A percentile compares a stretch with the other conserved stretches of the same genome.
Conservation (phyloP, 495 filamentous ascomycete genomes). For the Evernia prunastri region DNA sequence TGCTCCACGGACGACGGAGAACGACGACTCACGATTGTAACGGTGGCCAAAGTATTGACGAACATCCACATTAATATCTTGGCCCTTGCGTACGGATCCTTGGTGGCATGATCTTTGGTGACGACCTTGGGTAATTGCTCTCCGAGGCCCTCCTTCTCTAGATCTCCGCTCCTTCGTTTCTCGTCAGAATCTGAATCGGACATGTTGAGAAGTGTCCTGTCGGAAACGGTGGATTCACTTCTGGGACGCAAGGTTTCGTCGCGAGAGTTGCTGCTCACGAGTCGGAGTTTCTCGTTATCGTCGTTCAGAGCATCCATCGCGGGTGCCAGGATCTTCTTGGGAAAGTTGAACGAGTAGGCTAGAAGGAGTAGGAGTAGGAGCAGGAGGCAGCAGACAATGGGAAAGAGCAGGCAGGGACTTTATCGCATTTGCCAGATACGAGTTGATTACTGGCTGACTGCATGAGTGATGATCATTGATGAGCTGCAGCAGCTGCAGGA, state of each 20-base stretch:
- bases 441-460: neutral
- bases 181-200: slow-evolving; percentile 24
- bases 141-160: slow-evolving; percentile 21
- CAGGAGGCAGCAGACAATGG: too few relatives aligned
- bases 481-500: neutral
- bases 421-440: neutral
- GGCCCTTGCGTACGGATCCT: slow-evolving; percentile 20
- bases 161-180: slow-evolving; percentile 14
- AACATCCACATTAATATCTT: slow-evolving; percentile 26
- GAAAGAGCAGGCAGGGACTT: neutral
- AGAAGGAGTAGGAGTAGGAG: neutral
- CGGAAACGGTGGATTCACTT: slow-evolving; percentile 20
- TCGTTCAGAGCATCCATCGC: slow-evolving; percentile 18
- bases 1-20: neutral
- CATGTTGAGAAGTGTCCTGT: slow-evolving; percentile 24
- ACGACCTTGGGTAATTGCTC: slow-evolving; percentile 17
- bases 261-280: slow-evolving; percentile 5
- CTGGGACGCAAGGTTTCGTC: slow-evolving; percentile 9
- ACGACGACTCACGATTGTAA: slow-evolving; percentile 24
- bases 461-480: neutral
- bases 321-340: slow-evolving; percentile 1
- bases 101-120: slow-evolving; percentile 23
- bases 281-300: slow-evolving; percentile 12
- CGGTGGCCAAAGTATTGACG: slow-evolving; percentile 27
- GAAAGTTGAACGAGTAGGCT: neutral